Conservation (phyloP, 306 rosid genomes). For the Prunus mira region DNA sequence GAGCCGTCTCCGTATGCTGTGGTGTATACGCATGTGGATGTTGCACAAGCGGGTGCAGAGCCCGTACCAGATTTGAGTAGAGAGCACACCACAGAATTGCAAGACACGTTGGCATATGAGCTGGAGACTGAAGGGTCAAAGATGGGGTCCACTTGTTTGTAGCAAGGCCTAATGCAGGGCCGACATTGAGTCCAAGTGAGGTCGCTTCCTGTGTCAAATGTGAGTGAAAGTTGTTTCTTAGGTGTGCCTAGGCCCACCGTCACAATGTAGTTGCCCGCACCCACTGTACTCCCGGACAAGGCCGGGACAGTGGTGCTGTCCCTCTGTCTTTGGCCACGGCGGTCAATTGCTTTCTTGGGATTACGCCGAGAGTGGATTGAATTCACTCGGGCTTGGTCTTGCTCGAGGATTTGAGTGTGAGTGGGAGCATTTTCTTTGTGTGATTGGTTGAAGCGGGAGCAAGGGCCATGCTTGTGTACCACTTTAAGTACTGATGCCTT, state of each 20-base stretch:
- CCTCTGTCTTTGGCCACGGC: background rate
- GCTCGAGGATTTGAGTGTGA: constrained; percentile 31
- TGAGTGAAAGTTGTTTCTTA: constrained; percentile 1
- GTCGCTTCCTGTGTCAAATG: constrained; percentile 25
- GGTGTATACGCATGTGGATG: constrained; percentile 40
- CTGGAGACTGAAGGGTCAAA: constrained; percentile 49
- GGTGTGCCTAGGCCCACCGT: constrained; percentile 29
- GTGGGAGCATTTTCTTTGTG: constrained; percentile 4
- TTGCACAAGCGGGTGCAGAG: constrained; percentile 36
- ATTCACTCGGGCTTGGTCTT: constrained; percentile 40
- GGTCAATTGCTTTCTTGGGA: background rate
- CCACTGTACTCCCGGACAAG: constrained; percentile 3
- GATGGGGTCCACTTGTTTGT: constrained; percentile 47
- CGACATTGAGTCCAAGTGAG: constrained; percentile 60
- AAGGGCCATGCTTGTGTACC: constrained; percentile 58
- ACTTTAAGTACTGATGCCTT: constrained; percentile 37
- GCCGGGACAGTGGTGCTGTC: constrained; percentile 12
- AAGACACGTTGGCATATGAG: constrained; percentile 52
- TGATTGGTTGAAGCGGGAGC: constrained; percentile 26
- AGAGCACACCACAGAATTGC: constrained; percentile 42
- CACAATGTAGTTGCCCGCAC: constrained; percentile 17
- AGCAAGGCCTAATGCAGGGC: constrained; percentile 60
- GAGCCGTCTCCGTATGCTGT: constrained; percentile 42
- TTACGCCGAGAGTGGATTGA: constrained; percentile 32
- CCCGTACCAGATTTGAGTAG: constrained; percentile 56